Conservation (phyloP, 2,329 filamentous ascomycete genomes). For the Byssothecium circinans region DNA sequence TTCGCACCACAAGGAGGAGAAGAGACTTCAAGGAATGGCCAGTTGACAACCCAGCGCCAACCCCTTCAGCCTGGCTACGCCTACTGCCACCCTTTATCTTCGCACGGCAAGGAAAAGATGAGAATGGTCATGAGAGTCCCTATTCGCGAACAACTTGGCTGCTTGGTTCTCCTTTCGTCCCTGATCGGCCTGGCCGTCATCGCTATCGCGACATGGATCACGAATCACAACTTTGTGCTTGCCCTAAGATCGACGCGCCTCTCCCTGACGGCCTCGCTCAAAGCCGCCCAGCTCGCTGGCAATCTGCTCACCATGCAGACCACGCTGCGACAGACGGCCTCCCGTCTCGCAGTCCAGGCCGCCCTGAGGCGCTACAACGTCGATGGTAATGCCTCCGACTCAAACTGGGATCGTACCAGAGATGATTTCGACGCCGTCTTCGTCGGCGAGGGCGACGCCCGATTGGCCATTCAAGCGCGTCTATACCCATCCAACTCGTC, state of each 20-base stretch:
- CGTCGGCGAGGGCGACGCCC: constrained; percentile 53
- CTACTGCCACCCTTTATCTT: too few species aligned
- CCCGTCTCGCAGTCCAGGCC: constrained; percentile 58
- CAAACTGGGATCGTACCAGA: constrained; percentile 63
- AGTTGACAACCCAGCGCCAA: too few species aligned
- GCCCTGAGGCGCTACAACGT: constrained; percentile 56
- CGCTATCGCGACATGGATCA: constrained; percentile 71
- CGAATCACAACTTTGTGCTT: constrained; percentile 64
- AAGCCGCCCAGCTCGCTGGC: constrained; percentile 77
- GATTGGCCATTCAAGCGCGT: constrained; percentile 67
- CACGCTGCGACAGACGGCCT: constrained; percentile 70
- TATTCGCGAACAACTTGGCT: constrained; percentile 83
- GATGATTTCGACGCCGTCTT: constrained; percentile 74
- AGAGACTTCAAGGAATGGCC: too few species aligned
- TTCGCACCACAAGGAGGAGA: too few species aligned
- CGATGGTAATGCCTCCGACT: constrained; percentile 55
- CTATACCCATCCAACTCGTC: constrained; percentile 71
- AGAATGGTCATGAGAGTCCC: constrained; percentile 69
- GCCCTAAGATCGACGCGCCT: constrained; percentile 63
- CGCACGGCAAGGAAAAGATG: too few species aligned
- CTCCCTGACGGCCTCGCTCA: constrained; percentile 79
- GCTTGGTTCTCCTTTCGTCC: constrained; percentile 74
- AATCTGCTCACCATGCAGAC: constrained; percentile 79
- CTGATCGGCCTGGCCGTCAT: constrained; percentile 76
- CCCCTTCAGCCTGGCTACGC: too few species aligned